A percentile compares a stretch with the other conserved stretches of the same genome.
These are phyloP conservation scores for Coniochaeta sp. DNA, from an alignment of 2,329 filamentous ascomycete genomes.

Conservation along the genomic window DNA sequence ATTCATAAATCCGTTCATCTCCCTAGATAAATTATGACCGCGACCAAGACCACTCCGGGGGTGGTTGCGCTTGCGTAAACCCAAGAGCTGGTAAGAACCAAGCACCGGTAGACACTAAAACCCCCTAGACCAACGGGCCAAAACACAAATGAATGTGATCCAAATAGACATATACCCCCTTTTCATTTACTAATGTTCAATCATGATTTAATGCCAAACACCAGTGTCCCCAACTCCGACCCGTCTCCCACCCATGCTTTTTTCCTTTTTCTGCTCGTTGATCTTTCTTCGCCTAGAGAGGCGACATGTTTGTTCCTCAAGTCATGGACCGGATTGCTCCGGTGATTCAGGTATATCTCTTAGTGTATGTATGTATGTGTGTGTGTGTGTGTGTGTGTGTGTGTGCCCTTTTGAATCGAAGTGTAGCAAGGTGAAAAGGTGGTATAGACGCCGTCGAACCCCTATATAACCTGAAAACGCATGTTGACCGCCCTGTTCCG, in stretches of 20 bases:
- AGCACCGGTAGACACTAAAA: too few species aligned
- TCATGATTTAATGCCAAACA: background rate
- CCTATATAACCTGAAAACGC: background rate
- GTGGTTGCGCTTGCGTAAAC: too few species aligned
- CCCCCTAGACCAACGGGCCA: background rate
- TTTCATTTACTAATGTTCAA: too few species aligned
- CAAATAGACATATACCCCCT: too few species aligned
- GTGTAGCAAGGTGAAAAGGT: background rate
- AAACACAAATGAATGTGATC: background rate
- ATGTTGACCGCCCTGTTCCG: background rate
- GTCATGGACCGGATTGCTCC: background rate
- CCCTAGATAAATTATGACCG: too few species aligned
- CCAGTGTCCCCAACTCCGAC: background rate
- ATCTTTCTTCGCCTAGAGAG: background rate
- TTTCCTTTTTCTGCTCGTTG: background rate
- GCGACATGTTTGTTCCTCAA: background rate
- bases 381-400: too few species aligned
- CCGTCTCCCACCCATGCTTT: background rate
- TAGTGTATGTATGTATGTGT: too few species aligned
- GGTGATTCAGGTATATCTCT: background rate
- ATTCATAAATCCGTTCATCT: too few species aligned
- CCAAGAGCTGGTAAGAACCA: too few species aligned
- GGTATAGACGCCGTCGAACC: background rate
- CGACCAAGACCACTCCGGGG: too few species aligned
- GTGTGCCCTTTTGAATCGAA: background rate